Base-by-base conservation (phyloP, 1,139 yeast species). In the Trichomonascaceae sp. region DNA sequence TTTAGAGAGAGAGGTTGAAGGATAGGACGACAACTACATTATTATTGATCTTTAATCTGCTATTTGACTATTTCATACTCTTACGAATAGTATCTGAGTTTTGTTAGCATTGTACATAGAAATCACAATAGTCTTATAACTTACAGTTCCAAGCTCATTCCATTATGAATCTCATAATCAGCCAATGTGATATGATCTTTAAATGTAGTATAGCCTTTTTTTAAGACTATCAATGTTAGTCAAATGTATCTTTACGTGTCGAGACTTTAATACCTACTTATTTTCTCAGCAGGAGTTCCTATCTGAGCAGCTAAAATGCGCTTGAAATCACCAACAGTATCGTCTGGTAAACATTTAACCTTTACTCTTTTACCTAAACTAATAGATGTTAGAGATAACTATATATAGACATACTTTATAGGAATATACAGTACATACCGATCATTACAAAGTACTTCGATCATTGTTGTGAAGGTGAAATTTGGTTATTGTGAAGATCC, bases 101-200 rank as follows among this genome's bases (percentile, higher is more conserved):
- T 47, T 30, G 51, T 41, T 47, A n/a, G 51, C 30, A 41, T 38
- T 45, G 53, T 45, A 50, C 39, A 45, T 50, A 45, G 45, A 17
- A 45, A 38, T 48, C 19, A 22, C 22, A 47, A 18, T 22, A 9
- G 17, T 9, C 24, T 10, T 24, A 43, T 45, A n/a, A 63, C 70
- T 56, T 88, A 93, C 66, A 93, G 72, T 69, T 93, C 99, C 61
- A 93, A 73, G 67, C 85, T 88, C 62, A 87, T 85, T 19, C 96
- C 96, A 68, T 90, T 86, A 66, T 90, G 96, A 15, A 93, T 82
- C 69, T 93, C 99, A 67, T 95, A 93, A 68, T 93, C 99, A 22
- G 86, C 96, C 53, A 93, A 74, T 0, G 91, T 78, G 56, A 93
- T 91, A 66, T 90, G 98, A 65, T 93, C 95, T 67, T 91, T 91